phyloP scores from a whole-genome alignment of 2,329 filamentous ascomycete species.

The Epichloe baconii region DNA sequence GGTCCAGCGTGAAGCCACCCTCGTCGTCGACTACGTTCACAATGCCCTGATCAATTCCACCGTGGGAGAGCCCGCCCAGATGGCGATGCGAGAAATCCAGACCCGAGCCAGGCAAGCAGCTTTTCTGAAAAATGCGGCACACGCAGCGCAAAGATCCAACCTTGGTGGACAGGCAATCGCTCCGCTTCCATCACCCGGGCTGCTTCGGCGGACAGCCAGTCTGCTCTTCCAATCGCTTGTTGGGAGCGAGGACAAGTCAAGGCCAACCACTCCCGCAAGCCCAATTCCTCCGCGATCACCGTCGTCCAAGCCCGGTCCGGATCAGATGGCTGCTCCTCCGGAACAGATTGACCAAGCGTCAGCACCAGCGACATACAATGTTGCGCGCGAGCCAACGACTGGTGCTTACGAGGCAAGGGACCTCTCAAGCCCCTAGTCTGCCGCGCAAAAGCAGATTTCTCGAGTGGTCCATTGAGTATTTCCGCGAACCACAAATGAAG shows the following conservation, averaged over 20 bases:
- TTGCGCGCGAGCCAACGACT: constrained; percentile 66
- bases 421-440: constrained; percentile 45
- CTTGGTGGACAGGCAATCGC: constrained; percentile 24
- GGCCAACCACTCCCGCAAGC: constrained; percentile 19
- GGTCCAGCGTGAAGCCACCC: constrained; percentile 70
- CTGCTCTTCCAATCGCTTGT: constrained; percentile 48
- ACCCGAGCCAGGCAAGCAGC: constrained; percentile 34
- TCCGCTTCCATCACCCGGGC: constrained; percentile 40
- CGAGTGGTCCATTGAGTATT: constrained; percentile 95
- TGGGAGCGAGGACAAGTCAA: constrained; percentile 31
- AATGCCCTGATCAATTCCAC: constrained; percentile 64
- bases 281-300: constrained; percentile 14
- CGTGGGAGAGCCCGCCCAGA: constrained; percentile 56
- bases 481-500: constrained; percentile 97
- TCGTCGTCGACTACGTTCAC: constrained; percentile 80
- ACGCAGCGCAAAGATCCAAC: constrained; percentile 29
- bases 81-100: constrained; percentile 61
- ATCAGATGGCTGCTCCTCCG: constrained; percentile 42
- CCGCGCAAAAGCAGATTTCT: constrained; percentile 76
- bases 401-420: constrained; percentile 57
- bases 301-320: constrained; percentile 26
- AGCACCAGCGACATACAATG: constrained; percentile 57
- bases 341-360: constrained; percentile 61
- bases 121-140: constrained; percentile 27
- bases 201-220: constrained; percentile 51